Evolutionary conservation across 192 early-diverging fungal species (phyloP).

Genomic region (Thoreauomyces humboldtii): DNA sequence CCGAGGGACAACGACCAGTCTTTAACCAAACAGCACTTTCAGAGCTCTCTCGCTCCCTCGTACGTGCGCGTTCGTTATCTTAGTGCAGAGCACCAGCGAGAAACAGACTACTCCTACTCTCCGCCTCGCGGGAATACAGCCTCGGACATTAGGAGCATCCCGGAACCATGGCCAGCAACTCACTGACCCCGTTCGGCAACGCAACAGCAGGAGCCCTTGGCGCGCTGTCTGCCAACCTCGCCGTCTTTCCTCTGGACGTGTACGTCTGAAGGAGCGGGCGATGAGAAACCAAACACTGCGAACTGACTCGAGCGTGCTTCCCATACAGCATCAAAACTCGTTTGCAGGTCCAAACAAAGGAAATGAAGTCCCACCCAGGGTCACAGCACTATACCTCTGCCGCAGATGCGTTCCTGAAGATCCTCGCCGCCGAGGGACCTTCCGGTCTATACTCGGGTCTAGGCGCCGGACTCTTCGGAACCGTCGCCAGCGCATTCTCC

Average conservation of each 20-base stretch:
- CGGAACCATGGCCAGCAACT: too few species aligned
- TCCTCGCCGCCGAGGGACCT: constrained; percentile 79
- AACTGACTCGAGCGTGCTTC: constrained; percentile 8
- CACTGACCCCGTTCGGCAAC: constrained; percentile 81
- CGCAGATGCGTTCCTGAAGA: constrained; percentile 78
- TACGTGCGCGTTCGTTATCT: too few species aligned
- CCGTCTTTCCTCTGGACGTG: constrained; percentile 97
- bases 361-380: constrained; percentile 29
- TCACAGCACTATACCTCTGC: constrained; percentile 60
- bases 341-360: constrained; percentile 89
- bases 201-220: constrained; percentile 89
- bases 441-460: constrained; percentile 87
- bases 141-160: too few species aligned
- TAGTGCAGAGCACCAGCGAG: too few species aligned
- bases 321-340: constrained; percentile 84
- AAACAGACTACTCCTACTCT: too few species aligned
- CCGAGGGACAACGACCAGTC: too few species aligned
- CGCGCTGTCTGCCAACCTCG: constrained; percentile 84
- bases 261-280: constrained; percentile 48
- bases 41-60: too few species aligned
- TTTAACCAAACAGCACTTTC: too few species aligned
- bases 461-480: constrained; percentile 71
- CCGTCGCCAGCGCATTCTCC: constrained; percentile 50
- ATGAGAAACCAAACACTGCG: constrained; percentile 29
- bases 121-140: too few species aligned